Conservation (phyloP, 257 asterid genomes). For the Lycium ferocissimum region DNA sequence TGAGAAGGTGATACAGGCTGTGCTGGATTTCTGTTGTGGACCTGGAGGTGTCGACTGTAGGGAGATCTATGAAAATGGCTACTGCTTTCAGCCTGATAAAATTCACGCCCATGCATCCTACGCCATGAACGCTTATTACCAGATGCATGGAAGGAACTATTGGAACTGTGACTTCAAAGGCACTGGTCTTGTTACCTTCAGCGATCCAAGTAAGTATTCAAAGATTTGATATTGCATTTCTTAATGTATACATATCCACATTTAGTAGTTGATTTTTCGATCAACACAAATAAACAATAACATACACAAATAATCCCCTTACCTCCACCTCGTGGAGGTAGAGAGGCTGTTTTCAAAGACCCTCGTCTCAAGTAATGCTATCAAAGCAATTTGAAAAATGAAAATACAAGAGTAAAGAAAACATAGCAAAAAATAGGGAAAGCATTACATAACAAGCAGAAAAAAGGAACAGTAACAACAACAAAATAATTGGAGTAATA, state of each 20-base stretch:
- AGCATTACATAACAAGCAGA: too few relatives aligned
- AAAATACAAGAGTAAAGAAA: too few relatives aligned
- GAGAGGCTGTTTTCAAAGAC: too few relatives aligned
- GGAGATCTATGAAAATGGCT: conserved; percentile 54
- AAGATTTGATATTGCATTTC: background rate
- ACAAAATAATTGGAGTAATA: too few relatives aligned
- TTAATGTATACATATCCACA: background rate
- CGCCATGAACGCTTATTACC: conserved; percentile 72
- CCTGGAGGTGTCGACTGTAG: conserved; percentile 66
- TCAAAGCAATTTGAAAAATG: too few relatives aligned
- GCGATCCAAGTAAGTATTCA: conserved; percentile 61
- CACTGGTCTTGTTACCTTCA: conserved; percentile 63
- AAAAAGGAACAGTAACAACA: too few relatives aligned
- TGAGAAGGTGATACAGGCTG: conserved; percentile 58
- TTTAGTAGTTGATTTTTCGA: background rate
- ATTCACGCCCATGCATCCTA: conserved; percentile 63
- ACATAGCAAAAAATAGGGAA: too few relatives aligned
- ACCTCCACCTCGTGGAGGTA: too few relatives aligned
- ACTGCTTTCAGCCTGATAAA: conserved; percentile 51
- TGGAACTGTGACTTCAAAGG: conserved; percentile 75
- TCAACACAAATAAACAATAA: too few relatives aligned
- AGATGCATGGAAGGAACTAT: conserved; percentile 70
- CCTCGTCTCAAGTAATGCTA: too few relatives aligned
- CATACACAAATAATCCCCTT: too few relatives aligned
- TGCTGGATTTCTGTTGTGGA: conserved; percentile 64